Base-by-base conservation (phyloP, 164 flowering plant species). In the Paratinospora sagittata region DNA sequence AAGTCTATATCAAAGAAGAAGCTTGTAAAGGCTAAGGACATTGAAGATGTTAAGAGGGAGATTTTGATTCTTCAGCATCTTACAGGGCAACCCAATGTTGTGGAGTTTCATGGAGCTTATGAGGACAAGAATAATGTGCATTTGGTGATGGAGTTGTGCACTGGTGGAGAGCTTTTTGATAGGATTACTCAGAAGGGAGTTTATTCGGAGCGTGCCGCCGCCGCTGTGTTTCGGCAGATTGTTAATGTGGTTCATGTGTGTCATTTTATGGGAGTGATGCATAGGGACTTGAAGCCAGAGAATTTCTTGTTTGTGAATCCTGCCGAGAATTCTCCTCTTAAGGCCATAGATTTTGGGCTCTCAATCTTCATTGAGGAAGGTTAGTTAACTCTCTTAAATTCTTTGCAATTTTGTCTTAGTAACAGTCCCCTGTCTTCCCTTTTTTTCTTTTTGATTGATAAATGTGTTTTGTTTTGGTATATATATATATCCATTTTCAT, bases 201-300 rank as follows among this genome's bases (percentile, higher is more conserved):
- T 63, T 91, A 87, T 68, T 80, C 96, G 0, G 98, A 93, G 74
- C 77, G 74, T 13, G 88, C 84, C n/a, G 97, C 98, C 0, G 97
- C 96, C 0, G n/a, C 47, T 0, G 78, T 90, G 36, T 74, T 77
- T 64, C 74, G 94, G 68, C 92, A 90, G 79, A 80, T 93, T 74
- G 89, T 91, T 74, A 91, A 87, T 76, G 97, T 93, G 74, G 96
- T 93, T 62, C 90, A 93, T 80, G 92, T 74, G 3, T 93, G 97
- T 69, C 98, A 92, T 73, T 90, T 89, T 72, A 92, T 92, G 98
- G 98, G 98, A 13, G 98, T 93, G 27, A 85, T 93, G 79, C 98
- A 91, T 67, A 84, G 98, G 61, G 97, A 91, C 71, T 82, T 93
- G 81, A 93, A 93, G 86, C 98, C 98, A 6, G 98, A 93, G 81